Conservation (phyloP, 2,329 filamentous ascomycete species). For the Neopestalotiopsis rosae region DNA sequence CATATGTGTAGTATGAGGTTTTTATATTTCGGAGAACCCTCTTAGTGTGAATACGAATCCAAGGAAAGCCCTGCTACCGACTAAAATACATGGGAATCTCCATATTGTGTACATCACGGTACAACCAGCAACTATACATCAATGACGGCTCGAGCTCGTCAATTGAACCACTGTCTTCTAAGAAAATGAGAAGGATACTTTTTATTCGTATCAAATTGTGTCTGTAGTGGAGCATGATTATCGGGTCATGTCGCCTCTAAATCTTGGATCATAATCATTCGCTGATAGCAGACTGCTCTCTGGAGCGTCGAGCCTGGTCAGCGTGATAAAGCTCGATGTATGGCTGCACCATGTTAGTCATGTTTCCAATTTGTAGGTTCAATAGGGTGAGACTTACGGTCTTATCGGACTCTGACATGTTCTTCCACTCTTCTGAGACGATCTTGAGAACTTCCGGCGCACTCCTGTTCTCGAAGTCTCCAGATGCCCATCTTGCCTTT, state of each 20-base stretch:
- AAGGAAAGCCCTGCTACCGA: neutral
- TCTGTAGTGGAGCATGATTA: neutral
- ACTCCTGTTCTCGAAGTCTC: constrained; percentile 24
- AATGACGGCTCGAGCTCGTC: neutral
- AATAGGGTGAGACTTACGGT: constrained; percentile 38
- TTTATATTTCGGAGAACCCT: neutral
- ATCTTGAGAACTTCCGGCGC: constrained; percentile 28
- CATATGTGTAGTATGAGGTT: neutral
- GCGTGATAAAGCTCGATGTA: constrained; percentile 41
- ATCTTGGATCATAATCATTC: neutral
- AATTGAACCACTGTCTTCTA: neutral
- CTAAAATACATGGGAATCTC: constrained; percentile 2
- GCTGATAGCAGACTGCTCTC: neutral
- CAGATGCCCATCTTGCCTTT: constrained; percentile 42
- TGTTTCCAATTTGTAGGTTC: neutral
- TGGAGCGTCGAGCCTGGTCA: constrained; percentile 23
- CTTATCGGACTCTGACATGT: constrained; percentile 46
- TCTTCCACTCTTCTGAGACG: constrained; percentile 48
- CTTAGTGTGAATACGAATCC: neutral
- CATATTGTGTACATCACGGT: neutral
- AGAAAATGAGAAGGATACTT: neutral
- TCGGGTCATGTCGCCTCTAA: neutral
- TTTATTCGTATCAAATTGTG: neutral
- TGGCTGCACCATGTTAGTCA: constrained; percentile 32
- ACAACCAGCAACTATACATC: neutral